Percentiles rank a stretch among this genome's conserved stretches.
phyloP scores from a whole-genome alignment of 768 basidiomycete species.

The Phylloporus sp. region DNA sequence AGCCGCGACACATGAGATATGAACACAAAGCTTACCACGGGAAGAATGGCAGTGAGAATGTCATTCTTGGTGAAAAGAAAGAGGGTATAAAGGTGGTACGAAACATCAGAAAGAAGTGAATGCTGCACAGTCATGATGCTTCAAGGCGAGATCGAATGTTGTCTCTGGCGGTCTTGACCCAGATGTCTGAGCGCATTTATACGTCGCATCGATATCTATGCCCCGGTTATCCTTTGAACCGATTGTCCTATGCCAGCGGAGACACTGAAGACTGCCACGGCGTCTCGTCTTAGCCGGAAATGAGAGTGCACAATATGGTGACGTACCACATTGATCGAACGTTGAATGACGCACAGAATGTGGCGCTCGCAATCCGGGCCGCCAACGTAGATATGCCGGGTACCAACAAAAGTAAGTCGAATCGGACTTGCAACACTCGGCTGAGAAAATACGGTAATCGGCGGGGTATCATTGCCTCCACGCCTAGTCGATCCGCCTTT shows the following conservation, averaged over 20 bases:
- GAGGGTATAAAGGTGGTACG: conserved; percentile 23
- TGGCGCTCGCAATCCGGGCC: too few species aligned
- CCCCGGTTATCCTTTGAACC: conserved; percentile 1
- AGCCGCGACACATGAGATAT: neutral
- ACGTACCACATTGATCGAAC: neutral
- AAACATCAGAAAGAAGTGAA: conserved; percentile 3
- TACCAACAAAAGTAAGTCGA: neutral
- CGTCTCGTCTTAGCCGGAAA: neutral
- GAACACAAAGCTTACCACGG: conserved; percentile 33
- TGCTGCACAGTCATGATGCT: conserved; percentile 17
- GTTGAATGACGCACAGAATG: neutral
- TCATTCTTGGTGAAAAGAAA: conserved; percentile 45
- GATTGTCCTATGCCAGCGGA: neutral
- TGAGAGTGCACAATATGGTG: neutral
- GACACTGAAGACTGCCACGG: neutral
- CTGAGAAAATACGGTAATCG: neutral
- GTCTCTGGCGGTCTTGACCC: neutral
- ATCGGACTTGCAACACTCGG: neutral
- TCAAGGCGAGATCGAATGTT: neutral
- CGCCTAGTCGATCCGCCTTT: neutral
- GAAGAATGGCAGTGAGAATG: conserved; percentile 41
- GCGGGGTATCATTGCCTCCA: neutral
- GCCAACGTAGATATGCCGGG: too few species aligned
- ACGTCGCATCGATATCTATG: neutral
- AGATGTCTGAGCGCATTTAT: neutral